A percentile compares a stretch with the other conserved stretches of the same genome.
These are phyloP conservation scores for Ilex paraguariensis DNA, from an alignment of 305 asterid genomes.

Conservation along the genomic window DNA sequence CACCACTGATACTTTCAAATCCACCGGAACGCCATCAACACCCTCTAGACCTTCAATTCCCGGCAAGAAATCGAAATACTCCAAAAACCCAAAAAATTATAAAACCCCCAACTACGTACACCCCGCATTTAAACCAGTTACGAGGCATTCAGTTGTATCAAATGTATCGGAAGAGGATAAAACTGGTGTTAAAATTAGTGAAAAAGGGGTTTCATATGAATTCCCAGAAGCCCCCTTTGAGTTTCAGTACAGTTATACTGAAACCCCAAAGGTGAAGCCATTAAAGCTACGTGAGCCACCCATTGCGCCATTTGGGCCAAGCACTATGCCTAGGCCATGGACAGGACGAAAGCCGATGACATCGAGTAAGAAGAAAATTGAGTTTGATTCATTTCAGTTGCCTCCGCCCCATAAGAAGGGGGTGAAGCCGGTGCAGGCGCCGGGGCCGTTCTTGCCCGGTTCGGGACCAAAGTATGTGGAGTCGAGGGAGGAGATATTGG, in stretches of 20 bases:
- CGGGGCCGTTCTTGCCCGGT: conserved; percentile 82
- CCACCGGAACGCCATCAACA: conserved; percentile 80
- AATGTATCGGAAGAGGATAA: neutral
- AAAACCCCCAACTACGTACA: conserved; percentile 20
- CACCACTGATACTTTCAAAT: conserved; percentile 33
- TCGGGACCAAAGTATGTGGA: conserved; percentile 71
- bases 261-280: conserved; percentile 86
- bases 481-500: conserved; percentile 71
- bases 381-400: conserved; percentile 78
- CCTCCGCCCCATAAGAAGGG: conserved; percentile 88
- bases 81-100: conserved; percentile 55
- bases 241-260: conserved; percentile 93
- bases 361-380: conserved; percentile 68
- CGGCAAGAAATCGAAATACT: conserved; percentile 72
- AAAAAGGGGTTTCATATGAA: conserved; percentile 64
- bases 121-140: conserved; percentile 60
- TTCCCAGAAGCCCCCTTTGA: conserved; percentile 77
- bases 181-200: conserved; percentile 54
- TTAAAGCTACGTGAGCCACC: conserved; percentile 73
- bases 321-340: conserved; percentile 81
- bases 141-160: conserved; percentile 36
- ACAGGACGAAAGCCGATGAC: conserved; percentile 75
- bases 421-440: conserved; percentile 88
- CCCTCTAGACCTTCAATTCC: conserved; percentile 88
- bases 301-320: conserved; percentile 85